Percentiles rank a stretch among this genome's conserved stretches.
phyloP scores from a whole-genome alignment of 208 protist species.

The Trypanosoma cruzi region DNA sequence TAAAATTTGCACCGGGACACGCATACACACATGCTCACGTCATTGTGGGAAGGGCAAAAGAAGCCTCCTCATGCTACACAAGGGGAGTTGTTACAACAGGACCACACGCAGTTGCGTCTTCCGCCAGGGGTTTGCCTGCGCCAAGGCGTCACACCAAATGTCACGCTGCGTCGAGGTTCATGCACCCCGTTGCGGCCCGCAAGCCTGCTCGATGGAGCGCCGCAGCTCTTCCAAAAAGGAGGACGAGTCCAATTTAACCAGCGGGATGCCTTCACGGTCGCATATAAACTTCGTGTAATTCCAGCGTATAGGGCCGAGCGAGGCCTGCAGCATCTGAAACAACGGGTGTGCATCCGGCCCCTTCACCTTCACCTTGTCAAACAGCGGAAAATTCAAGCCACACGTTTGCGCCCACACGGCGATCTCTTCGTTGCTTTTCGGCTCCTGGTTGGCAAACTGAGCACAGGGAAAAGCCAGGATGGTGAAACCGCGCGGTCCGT shows the following conservation, averaged over 20 bases:
- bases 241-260: constrained; percentile 7
- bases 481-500: constrained; percentile 33
- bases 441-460: constrained; percentile 75
- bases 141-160: too few relatives aligned
- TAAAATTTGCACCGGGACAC: too few relatives aligned
- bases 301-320: constrained; percentile 53
- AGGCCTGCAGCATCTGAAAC: constrained; percentile 52
- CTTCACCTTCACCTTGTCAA: constrained; percentile 66
- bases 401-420: constrained; percentile 31
- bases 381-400: constrained; percentile 48
- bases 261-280: constrained; percentile 46
- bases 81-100: too few relatives aligned
- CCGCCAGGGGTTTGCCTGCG: too few relatives aligned
- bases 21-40: too few relatives aligned
- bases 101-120: too few relatives aligned
- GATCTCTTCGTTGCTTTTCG: constrained; percentile 43
- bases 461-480: constrained; percentile 65
- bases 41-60: too few relatives aligned
- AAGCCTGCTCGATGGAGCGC: background rate
- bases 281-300: constrained; percentile 83
- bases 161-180: too few relatives aligned
- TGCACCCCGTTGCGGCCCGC: constrained; percentile 52
- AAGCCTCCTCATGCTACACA: too few relatives aligned
- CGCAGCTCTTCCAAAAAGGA: constrained; percentile 1
- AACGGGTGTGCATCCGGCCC: constrained; percentile 47